A percentile compares a stretch with the other conserved stretches of the same genome.
phyloP scores from a whole-genome alignment of 2,329 filamentous ascomycete genomes.

The Magnaporthiopsis incrustans region DNA sequence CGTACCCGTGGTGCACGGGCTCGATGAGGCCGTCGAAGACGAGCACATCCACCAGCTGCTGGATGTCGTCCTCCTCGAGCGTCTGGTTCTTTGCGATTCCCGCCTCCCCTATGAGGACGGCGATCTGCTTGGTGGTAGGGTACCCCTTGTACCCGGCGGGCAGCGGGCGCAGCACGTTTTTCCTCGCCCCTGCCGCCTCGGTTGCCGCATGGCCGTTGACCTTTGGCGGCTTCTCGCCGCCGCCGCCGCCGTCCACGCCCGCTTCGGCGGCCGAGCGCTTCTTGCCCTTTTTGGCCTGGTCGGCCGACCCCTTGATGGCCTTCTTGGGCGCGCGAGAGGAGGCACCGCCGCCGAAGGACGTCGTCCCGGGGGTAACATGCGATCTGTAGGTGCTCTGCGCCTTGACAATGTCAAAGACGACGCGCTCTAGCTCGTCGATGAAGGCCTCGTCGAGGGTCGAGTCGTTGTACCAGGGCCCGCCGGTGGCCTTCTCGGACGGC shows the following conservation, averaged over 20 bases:
- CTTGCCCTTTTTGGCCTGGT: conserved; percentile 18
- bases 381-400: conserved; percentile 59
- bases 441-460: conserved; percentile 84
- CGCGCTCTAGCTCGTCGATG: conserved; percentile 66
- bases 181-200: conserved; percentile 18
- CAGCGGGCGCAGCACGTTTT: conserved; percentile 37
- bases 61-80: conserved; percentile 65
- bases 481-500: conserved; percentile 83
- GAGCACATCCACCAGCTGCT: conserved; percentile 80
- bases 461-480: conserved; percentile 91
- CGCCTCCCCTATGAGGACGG: conserved; percentile 60
- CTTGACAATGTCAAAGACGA: conserved; percentile 68
- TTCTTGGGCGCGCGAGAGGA: conserved; percentile 40
- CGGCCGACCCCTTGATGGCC: conserved; percentile 41
- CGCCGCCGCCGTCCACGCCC: conserved; percentile 14
- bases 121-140: conserved; percentile 72
- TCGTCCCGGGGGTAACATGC: conserved; percentile 17
- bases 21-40: conserved; percentile 84
- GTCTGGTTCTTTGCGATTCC: conserved; percentile 67
- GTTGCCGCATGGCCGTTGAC: conserved; percentile 19
- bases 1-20: conserved; percentile 35
- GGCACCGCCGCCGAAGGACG: conserved; percentile 19
- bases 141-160: conserved; percentile 67
- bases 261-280: conserved; percentile 12
- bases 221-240: conserved; percentile 1